Percentiles rank a stretch among this genome's conserved stretches.
Conservation (phyloP, 192 early-diverging fungal species). For the Coemansia sp. region DNA sequence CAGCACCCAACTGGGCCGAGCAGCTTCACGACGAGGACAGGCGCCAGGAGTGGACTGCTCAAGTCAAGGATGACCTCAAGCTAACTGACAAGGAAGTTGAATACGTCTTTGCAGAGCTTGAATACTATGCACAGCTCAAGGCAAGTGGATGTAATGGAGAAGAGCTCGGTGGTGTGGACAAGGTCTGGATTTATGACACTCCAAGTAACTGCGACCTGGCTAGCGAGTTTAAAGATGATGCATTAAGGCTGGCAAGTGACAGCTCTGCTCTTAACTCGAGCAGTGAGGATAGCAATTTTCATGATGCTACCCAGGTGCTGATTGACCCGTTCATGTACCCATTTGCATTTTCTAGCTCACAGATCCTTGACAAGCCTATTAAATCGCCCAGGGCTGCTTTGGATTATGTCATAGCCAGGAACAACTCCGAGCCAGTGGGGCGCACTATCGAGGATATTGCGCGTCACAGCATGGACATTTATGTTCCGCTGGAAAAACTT, state of each 20-base stretch:
- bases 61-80: background rate
- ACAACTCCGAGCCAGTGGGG: background rate
- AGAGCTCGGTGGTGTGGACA: slow-evolving; percentile 3
- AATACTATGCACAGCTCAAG: background rate
- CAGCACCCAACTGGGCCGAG: background rate
- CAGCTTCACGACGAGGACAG: background rate
- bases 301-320: background rate
- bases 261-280: too few relatives aligned
- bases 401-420: background rate
- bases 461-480: background rate
- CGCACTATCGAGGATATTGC: background rate
- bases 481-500: background rate
- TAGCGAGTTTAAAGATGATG: background rate
- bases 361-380: background rate
- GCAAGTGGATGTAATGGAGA: background rate
- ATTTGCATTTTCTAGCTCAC: background rate
- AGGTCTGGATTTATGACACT: slow-evolving; percentile 12
- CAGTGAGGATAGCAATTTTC: background rate
- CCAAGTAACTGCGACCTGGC: background rate
- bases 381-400: background rate
- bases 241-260: background rate
- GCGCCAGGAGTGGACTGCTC: background rate
- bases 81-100: slow-evolving; percentile 1
- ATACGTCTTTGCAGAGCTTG: background rate
- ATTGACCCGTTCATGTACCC: background rate